Conservation (phyloP, 352 stramenopile species). For the Globisporangium alternatum region DNA sequence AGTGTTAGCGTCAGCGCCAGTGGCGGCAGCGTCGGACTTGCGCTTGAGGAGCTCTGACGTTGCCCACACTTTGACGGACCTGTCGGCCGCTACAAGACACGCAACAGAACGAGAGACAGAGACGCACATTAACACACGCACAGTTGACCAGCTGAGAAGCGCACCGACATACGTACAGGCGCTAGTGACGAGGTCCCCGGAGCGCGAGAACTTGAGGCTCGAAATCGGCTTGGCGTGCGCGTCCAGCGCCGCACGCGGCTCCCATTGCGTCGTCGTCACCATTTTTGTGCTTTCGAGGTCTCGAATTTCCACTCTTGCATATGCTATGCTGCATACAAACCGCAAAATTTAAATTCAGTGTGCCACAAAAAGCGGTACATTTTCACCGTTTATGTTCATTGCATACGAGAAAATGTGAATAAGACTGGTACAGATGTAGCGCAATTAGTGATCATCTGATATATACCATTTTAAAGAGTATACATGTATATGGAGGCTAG, state of each 20-base stretch:
- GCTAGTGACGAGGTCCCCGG: constrained; percentile 53
- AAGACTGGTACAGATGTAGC: too few relatives aligned
- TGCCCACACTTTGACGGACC: constrained; percentile 75
- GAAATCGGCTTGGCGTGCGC: constrained; percentile 74
- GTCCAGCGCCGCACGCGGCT: constrained; percentile 12
- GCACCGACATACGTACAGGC: constrained; percentile 38
- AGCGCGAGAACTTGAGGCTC: constrained; percentile 64
- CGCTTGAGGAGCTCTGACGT: constrained; percentile 24
- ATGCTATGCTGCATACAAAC: too few relatives aligned
- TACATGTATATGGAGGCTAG: too few relatives aligned
- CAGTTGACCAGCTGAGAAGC: constrained; percentile 4
- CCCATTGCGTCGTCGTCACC: constrained; percentile 5
- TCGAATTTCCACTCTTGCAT: not conserved
- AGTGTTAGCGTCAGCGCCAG: not conserved
- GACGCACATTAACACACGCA: not conserved
- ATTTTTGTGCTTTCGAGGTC: not conserved
- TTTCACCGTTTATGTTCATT: too few relatives aligned
- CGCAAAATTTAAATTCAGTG: too few relatives aligned
- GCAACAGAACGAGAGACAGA: constrained; percentile 2
- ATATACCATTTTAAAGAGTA: too few relatives aligned
- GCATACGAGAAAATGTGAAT: too few relatives aligned
- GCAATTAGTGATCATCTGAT: too few relatives aligned
- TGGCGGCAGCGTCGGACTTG: not conserved
- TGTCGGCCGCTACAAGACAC: constrained; percentile 56
- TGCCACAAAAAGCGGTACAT: too few relatives aligned